phyloP scores from a whole-genome alignment of 305 asterid genomes.

The Solanum aculeatissimum region DNA sequence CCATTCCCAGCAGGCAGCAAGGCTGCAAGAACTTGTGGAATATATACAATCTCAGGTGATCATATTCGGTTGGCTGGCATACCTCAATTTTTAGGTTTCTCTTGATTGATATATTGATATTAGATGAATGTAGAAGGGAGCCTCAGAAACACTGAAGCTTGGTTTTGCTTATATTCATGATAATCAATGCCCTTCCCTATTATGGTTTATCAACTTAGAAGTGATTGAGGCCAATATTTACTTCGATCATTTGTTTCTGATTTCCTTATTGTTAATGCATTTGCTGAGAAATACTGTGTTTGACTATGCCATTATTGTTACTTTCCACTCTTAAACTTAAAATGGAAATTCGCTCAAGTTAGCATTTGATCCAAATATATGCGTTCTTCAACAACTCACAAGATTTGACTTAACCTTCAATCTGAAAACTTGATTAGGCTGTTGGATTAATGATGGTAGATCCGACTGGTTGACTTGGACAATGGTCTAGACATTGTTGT shows the following conservation, averaged over 20 bases:
- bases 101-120: neutral
- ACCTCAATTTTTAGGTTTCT: neutral
- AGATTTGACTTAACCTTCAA: neutral
- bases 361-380: neutral
- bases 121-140: neutral
- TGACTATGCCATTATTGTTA: neutral
- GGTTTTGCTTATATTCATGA: neutral
- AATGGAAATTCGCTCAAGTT: neutral
- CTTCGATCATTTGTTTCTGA: neutral
- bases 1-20: conserved; percentile 80
- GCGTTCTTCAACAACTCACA: neutral
- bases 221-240: neutral
- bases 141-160: neutral
- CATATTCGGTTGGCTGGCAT: neutral
- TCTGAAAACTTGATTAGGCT: neutral
- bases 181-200: neutral
- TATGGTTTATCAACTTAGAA: neutral
- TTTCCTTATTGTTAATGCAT: neutral
- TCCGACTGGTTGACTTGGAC: neutral
- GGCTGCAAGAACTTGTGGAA: conserved; percentile 88
- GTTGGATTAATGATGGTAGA: neutral
- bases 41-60: conserved; percentile 75
- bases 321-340: neutral
- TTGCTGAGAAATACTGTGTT: neutral
- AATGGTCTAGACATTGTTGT: neutral